These are phyloP conservation scores for Solanum pennellii DNA, from an alignment of 257 asterid genomes.

Conservation along the genomic window DNA sequence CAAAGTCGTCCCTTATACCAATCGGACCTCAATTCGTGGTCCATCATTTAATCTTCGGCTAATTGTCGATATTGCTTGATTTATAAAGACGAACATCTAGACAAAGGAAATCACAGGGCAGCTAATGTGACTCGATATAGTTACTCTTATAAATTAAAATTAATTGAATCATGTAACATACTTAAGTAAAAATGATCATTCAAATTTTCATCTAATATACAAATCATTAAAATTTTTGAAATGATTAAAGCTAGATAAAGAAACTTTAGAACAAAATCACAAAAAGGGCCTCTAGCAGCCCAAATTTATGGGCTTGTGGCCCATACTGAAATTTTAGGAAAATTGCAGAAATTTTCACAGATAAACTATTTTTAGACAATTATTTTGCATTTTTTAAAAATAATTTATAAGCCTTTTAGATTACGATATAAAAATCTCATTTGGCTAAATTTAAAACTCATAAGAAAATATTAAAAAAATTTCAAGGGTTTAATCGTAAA, in stretches of 20 bases:
- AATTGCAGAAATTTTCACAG: too few species aligned
- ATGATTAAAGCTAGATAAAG: neutral
- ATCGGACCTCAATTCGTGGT: neutral
- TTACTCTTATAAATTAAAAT: neutral
- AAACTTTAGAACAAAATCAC: neutral
- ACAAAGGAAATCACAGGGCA: accelerated
- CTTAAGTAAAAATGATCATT: neutral
- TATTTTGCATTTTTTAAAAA: too few species aligned
- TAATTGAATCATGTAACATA: neutral
- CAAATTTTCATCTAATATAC: neutral
- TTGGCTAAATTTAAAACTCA: neutral
- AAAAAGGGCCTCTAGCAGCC: neutral
- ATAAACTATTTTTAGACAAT: neutral
- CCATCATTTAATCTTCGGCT: neutral
- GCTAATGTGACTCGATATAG: neutral
- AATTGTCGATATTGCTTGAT: neutral
- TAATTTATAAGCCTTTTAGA: neutral
- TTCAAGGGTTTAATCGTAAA: too few species aligned
- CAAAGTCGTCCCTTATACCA: neutral
- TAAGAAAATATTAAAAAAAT: too few species aligned
- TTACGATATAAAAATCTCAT: too few species aligned
- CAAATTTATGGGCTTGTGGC: neutral
- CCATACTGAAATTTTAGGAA: neutral
- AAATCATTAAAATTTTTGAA: neutral
- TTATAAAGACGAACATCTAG: neutral